Evolutionary conservation across 345 rosid genomes (phyloP).

Genomic region (Syzygium oleosum): DNA sequence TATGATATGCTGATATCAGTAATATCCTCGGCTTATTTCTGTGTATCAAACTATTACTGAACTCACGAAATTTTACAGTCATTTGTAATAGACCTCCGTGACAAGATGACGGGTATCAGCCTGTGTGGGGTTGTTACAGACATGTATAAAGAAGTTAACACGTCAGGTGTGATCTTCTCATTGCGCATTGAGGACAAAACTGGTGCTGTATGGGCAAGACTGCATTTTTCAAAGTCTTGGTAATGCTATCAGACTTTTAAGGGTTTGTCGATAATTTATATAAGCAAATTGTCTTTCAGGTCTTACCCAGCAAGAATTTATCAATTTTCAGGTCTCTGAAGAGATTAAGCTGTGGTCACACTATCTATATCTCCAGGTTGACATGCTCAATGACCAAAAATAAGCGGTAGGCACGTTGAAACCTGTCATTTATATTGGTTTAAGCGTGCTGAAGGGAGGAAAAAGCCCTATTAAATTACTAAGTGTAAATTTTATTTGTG

Average conservation of each 20-base stretch:
- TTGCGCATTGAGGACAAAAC: constrained; percentile 63
- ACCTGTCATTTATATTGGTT: not conserved
- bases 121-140: constrained; percentile 70
- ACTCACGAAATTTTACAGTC: constrained; percentile 36
- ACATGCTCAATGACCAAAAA: constrained; percentile 51
- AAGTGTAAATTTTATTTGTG: not conserved
- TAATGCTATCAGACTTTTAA: constrained; percentile 10
- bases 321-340: constrained; percentile 66
- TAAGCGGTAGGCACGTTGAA: constrained; percentile 29
- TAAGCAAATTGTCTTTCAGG: not conserved
- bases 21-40: not conserved
- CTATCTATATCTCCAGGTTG: constrained; percentile 65
- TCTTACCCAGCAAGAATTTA: not conserved
- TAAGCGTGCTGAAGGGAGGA: not conserved
- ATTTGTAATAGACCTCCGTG: constrained; percentile 46
- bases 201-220: constrained; percentile 64
- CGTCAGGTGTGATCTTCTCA: constrained; percentile 40
- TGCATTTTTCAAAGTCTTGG: constrained; percentile 71
- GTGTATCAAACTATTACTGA: not conserved
- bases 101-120: constrained; percentile 82
- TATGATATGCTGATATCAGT: not conserved
- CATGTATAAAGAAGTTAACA: constrained; percentile 30
- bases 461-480: not conserved
- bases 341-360: constrained; percentile 71
- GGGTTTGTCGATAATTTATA: not conserved